phyloP scores from a whole-genome alignment of 2,329 filamentous ascomycete species.

The Aureobasidium uvarum region DNA sequence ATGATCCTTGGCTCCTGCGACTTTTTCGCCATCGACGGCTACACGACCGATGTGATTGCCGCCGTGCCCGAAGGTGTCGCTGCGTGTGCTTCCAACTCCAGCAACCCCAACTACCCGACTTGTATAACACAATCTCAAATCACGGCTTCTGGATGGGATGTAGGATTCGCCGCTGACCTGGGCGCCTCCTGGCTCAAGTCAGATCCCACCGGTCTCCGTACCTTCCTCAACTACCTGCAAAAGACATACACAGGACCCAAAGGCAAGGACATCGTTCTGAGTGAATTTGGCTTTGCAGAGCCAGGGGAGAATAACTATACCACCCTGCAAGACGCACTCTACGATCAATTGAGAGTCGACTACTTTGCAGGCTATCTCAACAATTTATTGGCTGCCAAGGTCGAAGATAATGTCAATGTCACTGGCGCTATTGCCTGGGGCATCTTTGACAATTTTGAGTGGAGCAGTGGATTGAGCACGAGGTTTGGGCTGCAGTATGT shows the following conservation, averaged over 20 bases:
- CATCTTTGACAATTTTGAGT: conserved; percentile 42
- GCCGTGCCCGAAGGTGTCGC: conserved; percentile 46
- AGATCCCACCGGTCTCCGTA: conserved; percentile 39
- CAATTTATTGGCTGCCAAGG: conserved; percentile 39
- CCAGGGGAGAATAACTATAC: conserved; percentile 41
- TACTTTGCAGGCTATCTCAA: conserved; percentile 36
- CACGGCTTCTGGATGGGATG: conserved; percentile 45
- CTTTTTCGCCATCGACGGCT: conserved; percentile 51
- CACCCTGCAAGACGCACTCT: conserved; percentile 35
- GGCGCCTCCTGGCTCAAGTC: conserved; percentile 40
- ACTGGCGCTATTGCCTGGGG: conserved; percentile 40
- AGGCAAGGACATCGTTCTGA: conserved; percentile 35
- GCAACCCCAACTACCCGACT: conserved; percentile 43
- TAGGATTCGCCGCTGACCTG: conserved; percentile 44
- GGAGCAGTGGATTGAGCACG: conserved; percentile 38
- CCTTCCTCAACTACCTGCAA: conserved; percentile 33
- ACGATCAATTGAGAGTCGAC: not conserved
- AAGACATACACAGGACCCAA: conserved; percentile 1
- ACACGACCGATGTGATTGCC: conserved; percentile 57
- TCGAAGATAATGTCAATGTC: conserved; percentile 38
- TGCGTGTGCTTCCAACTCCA: conserved; percentile 44
- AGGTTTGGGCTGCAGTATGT: conserved; percentile 41
- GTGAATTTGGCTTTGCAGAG: conserved; percentile 42
- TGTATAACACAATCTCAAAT: conserved; percentile 39
- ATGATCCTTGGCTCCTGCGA: conserved; percentile 32